Base-by-base conservation (phyloP, 2,329 filamentous ascomycete genomes). In the Lachnellula cervina region DNA sequence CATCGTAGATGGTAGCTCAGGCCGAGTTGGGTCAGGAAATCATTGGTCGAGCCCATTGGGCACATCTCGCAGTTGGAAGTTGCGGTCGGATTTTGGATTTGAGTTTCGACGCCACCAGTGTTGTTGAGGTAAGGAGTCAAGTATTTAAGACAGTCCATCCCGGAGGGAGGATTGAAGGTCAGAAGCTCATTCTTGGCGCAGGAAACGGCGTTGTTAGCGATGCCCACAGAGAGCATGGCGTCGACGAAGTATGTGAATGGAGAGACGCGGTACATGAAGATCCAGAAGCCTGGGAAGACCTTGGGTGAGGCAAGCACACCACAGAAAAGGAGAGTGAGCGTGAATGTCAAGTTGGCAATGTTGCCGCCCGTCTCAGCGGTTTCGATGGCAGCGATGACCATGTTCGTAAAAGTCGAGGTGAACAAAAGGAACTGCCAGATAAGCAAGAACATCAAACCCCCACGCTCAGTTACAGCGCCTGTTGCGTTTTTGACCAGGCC, bases 161-260 rank as follows among this genome's bases (percentile, higher is more conserved):
- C 77, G 17, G 77, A 77, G 0, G 80, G 77, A 0, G 89, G 83
- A 7, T 80, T 69, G 65, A 96, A 86, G 11, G 71, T 68, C 32
- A 88, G 74, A 57, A 82, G 77, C 69, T 96, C 90, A 67, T 86
- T 88, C 9, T 69, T 61, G 1, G 87, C 82, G 70, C 90, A 95
- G 0, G 69, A 63, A 28, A 91, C 83, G 0, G 73, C 51, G 0
- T 81, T 82, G 65, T 87, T 84, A 47, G 87, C 87, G 5, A 95
- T 75, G 4, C 82, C 88, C 0, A 80, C 80, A 0, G 84, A 79
- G 0, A 92, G 71, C 74, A 94, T 83, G 25, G 85, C 88, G 4
- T 80, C 79, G 21, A 93, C 82, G 17, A 92, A 74, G 69, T 95
- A 96, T 0, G 87, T 90, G 61, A 95, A 87, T 0, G 90, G 90